Evolutionary conservation across 495 filamentous ascomycete genomes (phyloP).

Genomic region (Friedmanniomyces endolithicus): DNA sequence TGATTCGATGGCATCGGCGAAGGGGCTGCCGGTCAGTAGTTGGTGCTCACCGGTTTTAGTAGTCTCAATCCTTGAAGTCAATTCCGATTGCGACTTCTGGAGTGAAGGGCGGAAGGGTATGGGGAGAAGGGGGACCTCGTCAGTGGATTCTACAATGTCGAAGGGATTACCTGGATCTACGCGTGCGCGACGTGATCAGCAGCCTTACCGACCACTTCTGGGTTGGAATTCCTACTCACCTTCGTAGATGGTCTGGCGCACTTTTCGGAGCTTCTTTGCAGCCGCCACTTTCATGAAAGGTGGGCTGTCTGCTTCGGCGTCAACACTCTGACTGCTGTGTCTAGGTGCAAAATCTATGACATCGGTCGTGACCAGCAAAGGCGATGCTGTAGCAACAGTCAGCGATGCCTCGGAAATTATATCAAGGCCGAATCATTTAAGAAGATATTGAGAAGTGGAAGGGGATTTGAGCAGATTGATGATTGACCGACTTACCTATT

Average conservation of each 20-base stretch:
- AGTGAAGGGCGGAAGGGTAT: background rate
- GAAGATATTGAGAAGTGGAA: no score
- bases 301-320: background rate
- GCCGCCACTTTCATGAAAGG: conserved; percentile 2
- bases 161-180: background rate
- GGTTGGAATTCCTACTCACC: background rate
- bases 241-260: conserved; percentile 17
- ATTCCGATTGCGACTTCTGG: background rate
- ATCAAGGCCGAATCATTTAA: no score
- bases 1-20: background rate
- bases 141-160: background rate
- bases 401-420: background rate
- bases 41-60: background rate
- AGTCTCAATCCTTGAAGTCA: background rate
- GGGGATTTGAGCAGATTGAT: background rate
- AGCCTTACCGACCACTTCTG: no score
- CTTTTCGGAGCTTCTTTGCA: conserved; percentile 1
- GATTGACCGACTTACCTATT: background rate
- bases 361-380: background rate
- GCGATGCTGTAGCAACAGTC: background rate
- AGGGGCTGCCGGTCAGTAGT: background rate
- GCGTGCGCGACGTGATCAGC: background rate
- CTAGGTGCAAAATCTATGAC: background rate
- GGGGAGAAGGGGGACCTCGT: background rate
- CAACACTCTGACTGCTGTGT: no score